A percentile compares a stretch with the other conserved stretches of the same genome.
Evolutionary conservation across 1,284 basidiomycete genomes (phyloP).

Genomic region (Fomitopsis schrenkii): DNA sequence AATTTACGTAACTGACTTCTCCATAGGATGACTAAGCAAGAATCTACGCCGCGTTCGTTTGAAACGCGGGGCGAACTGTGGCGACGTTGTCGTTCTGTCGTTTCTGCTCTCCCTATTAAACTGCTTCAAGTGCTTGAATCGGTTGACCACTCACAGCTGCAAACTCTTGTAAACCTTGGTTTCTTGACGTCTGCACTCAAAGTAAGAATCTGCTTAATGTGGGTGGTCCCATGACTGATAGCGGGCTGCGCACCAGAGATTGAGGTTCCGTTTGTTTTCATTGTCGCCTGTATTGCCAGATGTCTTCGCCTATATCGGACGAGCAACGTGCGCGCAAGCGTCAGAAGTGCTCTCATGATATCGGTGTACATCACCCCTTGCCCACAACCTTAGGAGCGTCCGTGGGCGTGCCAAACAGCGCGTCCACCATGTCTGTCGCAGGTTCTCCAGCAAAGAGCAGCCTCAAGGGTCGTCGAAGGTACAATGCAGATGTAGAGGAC

Average conservation of each 20-base stretch:
- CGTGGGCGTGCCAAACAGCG: background rate
- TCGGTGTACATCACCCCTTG: background rate
- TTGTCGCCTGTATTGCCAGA: background rate
- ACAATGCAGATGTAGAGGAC: background rate
- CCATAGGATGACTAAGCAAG: no score
- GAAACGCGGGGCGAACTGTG: no score
- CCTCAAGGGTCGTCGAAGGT: background rate
- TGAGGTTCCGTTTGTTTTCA: background rate
- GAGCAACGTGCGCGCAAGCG: slow-evolving; percentile 15
- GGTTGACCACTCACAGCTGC: no score
- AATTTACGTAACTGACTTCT: no score
- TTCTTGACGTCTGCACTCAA: no score
- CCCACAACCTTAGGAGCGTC: background rate
- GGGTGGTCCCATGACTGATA: no score
- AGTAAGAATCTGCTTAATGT: background rate
- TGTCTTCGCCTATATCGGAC: background rate
- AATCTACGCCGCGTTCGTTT: no score
- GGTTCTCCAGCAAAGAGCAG: background rate
- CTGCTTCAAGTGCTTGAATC: no score
- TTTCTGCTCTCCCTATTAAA: no score
- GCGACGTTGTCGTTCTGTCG: no score
- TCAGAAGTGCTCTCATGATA: slow-evolving; percentile 29
- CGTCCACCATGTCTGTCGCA: background rate
- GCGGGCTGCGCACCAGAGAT: background rate
- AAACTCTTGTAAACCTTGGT: no score